These are phyloP conservation scores for Primulina tabacum DNA, from an alignment of 257 asterid genomes.

Conservation along the genomic window DNA sequence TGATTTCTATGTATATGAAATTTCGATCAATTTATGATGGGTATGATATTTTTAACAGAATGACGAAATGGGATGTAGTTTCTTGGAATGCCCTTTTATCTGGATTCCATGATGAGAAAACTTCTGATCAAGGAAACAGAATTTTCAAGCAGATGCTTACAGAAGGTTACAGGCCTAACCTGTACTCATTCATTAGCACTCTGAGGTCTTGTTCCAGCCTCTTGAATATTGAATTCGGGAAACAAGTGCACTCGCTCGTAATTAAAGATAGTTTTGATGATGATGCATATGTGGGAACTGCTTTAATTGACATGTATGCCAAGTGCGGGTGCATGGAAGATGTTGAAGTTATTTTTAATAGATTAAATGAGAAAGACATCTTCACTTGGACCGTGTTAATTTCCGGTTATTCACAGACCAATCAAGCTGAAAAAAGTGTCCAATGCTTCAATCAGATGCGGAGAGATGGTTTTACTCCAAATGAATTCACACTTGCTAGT, in stretches of 20 bases:
- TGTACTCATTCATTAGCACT: constrained; percentile 64
- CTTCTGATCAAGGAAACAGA: constrained; percentile 50
- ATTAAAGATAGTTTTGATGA: constrained; percentile 39
- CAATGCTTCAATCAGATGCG: constrained; percentile 62
- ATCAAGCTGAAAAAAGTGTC: constrained; percentile 66
- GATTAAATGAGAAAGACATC: constrained; percentile 51
- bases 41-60: constrained; percentile 40
- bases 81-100: constrained; percentile 80
- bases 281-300: constrained; percentile 55
- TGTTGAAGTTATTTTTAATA: constrained; percentile 48
- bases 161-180: constrained; percentile 64
- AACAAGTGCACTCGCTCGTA: constrained; percentile 67
- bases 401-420: constrained; percentile 57
- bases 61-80: constrained; percentile 52
- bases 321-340: constrained; percentile 58
- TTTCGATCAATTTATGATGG: constrained; percentile 55
- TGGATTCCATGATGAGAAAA: constrained; percentile 57
- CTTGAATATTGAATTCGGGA: constrained; percentile 47
- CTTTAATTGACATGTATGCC: constrained; percentile 72
- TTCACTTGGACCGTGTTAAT: constrained; percentile 66
- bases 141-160: constrained; percentile 55
- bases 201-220: constrained; percentile 64
- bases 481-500: constrained; percentile 70
- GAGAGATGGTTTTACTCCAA: constrained; percentile 54
- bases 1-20: constrained; percentile 79